phyloP scores from a whole-genome alignment of 1,284 basidiomycete species.

The Malassezia vespertilionis region DNA sequence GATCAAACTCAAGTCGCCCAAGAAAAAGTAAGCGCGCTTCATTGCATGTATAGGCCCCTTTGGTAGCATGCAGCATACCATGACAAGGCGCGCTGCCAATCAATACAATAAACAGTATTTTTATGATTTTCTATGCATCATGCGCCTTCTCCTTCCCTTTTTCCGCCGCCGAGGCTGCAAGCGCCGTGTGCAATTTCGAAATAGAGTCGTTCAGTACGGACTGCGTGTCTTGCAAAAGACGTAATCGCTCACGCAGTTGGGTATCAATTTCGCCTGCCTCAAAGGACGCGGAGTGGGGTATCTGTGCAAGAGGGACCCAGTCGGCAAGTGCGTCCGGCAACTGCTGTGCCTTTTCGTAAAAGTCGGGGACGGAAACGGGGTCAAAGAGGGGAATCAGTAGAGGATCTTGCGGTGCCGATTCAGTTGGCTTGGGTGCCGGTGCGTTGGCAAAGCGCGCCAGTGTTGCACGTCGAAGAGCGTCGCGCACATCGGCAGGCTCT shows the following conservation, averaged over 20 bases:
- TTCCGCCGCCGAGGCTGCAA: background rate
- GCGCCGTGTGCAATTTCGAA: background rate
- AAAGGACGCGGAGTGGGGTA: conserved; percentile 3
- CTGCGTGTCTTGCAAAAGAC: conserved; percentile 7
- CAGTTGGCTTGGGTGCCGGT: background rate
- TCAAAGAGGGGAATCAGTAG: conserved; percentile 9
- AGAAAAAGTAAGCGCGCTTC: conserved; percentile 67
- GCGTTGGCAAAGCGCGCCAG: background rate
- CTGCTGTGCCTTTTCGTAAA: background rate
- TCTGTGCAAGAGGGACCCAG: background rate
- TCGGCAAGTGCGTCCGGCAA: background rate
- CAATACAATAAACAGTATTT: too few species aligned
- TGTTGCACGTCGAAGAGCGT: too few species aligned
- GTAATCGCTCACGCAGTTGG: conserved; percentile 4
- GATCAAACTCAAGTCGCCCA: conserved; percentile 76
- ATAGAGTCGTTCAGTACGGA: conserved; percentile 1
- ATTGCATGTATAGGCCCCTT: too few species aligned
- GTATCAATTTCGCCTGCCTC: too few species aligned
- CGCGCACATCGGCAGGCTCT: background rate
- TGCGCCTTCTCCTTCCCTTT: conserved; percentile 4
- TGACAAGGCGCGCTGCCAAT: background rate
- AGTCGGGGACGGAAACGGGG: background rate
- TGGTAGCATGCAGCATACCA: conserved; percentile 1
- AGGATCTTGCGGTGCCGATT: background rate
- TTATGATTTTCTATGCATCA: too few species aligned